phyloP scores from a whole-genome alignment of 2,329 filamentous ascomycete genomes.

The Venturia pyrina region DNA sequence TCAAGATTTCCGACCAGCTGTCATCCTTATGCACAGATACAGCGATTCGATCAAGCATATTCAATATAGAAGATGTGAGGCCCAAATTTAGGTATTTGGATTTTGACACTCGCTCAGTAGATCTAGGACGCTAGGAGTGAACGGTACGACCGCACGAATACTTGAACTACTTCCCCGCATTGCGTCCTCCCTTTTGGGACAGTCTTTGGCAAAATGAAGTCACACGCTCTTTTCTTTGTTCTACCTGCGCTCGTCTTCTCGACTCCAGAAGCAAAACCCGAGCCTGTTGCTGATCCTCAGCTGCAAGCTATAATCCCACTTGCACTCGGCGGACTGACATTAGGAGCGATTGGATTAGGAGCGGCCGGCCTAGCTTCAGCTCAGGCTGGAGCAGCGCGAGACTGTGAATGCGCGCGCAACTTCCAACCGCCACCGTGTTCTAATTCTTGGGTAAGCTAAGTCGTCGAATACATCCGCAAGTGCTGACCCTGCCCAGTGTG shows the following conservation, averaged over 20 bases:
- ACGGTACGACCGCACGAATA: neutral
- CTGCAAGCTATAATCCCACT: neutral
- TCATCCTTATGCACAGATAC: neutral
- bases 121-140: neutral
- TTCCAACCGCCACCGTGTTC: constrained; percentile 1
- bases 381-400: neutral
- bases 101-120: neutral
- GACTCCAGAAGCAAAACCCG: neutral
- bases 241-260: neutral
- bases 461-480: neutral
- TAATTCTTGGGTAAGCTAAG: neutral
- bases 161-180: neutral
- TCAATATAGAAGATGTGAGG: neutral
- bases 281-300: neutral
- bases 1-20: neutral
- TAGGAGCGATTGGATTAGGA: neutral
- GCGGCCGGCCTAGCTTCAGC: neutral
- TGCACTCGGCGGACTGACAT: neutral
- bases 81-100: neutral
- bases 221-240: neutral
- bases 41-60: neutral
- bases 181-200: neutral
- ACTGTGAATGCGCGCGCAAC: neutral
- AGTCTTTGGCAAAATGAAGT: neutral
- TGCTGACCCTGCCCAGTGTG: neutral